Base-by-base conservation (phyloP, 345 rosid species). In the Erodium maritimum region DNA sequence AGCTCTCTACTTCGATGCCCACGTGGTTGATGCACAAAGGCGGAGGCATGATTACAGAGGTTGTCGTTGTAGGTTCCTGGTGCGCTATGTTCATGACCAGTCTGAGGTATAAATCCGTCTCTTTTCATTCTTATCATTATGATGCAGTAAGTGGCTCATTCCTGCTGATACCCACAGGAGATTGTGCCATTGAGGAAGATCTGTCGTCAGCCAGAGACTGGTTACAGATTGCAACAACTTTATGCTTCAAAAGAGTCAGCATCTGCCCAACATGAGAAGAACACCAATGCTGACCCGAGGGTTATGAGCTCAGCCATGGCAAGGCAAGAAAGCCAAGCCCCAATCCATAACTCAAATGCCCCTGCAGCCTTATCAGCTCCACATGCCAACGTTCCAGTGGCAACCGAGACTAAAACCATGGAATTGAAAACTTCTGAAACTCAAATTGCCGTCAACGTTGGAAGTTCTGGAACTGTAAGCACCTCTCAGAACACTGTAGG, bases 41-140 rank as follows among this genome's bases (percentile, higher is more conserved):
- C 75, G 99, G 61, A 80, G 99, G 58, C 99, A 94, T 69, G 99
- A 94, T 75, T 88, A 81, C 3, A 87, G 99, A 77, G 99, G 99
- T 64, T 94, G 99, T 65, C 96, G 96, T 16, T 94, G 99, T 80
- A 78, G 99, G 67, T 90, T 90, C 72, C 74, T 90, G 72, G 99
- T 94, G 71, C 96, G 96, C 55, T 94, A 94, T 67, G 88, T 81
- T 76, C 99, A 94, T 58, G 97, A 94, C 71, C 93, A 82, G 23
- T 78, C 96, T 19, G 97, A 94, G 99, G 99, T 90, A 75, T 56
- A 66, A 58, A 14, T 60, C 50, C 68, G 52, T 63, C n/a, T 52
- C 55, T 60, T 46, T 57, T 22, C 60, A 60, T 56, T 56, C 34
- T 61, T 56, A 19, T 23, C 53, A 25, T 61, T 56, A 19, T 23